phyloP scores from a whole-genome alignment of 768 basidiomycete species.

The Dentipellis sp. region DNA sequence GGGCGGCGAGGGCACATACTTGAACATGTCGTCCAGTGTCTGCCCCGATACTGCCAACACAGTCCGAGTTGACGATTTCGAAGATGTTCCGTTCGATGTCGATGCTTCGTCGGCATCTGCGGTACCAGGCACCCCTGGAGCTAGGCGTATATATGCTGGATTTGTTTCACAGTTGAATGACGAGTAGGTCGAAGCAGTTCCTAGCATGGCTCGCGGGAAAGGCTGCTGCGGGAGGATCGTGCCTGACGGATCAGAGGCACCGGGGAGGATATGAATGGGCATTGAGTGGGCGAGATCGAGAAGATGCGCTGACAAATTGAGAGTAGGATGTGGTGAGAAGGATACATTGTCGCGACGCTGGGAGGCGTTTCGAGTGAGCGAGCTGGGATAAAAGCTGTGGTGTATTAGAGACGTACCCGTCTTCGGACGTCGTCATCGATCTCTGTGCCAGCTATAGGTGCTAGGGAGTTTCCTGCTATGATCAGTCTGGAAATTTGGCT shows the following conservation, averaged over 20 bases:
- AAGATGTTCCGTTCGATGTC: slow-evolving; percentile 1
- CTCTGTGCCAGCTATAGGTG: slow-evolving; percentile 32
- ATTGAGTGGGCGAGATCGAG: slow-evolving; percentile 68
- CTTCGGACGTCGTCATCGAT: slow-evolving; percentile 21
- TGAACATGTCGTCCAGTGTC: slow-evolving; percentile 90
- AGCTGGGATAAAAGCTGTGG: neutral
- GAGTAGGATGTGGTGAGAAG: slow-evolving; percentile 70
- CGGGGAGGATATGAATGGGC: slow-evolving; percentile 84
- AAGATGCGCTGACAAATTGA: slow-evolving; percentile 58
- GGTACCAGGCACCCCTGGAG: slow-evolving; percentile 18
- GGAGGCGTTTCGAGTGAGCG: neutral
- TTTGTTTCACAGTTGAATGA: slow-evolving; percentile 80
- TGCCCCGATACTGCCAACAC: slow-evolving; percentile 88
- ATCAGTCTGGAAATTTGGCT: slow-evolving; percentile 77
- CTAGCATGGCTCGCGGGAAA: slow-evolving; percentile 87
- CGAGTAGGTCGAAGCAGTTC: slow-evolving; percentile 44
- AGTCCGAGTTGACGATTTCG: slow-evolving; percentile 31
- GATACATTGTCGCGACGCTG: slow-evolving; percentile 59
- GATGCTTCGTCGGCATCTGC: slow-evolving; percentile 5
- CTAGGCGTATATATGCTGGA: slow-evolving; percentile 74
- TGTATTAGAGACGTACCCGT: neutral
- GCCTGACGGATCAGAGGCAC: slow-evolving; percentile 81
- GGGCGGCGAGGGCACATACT: slow-evolving; percentile 71
- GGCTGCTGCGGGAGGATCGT: slow-evolving; percentile 90
- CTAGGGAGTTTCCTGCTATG: slow-evolving; percentile 84